A percentile compares a stretch with the other conserved stretches of the same genome.
Evolutionary conservation across 768 basidiomycete species (phyloP).

Genomic region (Pleurotus citrinopileatus): DNA sequence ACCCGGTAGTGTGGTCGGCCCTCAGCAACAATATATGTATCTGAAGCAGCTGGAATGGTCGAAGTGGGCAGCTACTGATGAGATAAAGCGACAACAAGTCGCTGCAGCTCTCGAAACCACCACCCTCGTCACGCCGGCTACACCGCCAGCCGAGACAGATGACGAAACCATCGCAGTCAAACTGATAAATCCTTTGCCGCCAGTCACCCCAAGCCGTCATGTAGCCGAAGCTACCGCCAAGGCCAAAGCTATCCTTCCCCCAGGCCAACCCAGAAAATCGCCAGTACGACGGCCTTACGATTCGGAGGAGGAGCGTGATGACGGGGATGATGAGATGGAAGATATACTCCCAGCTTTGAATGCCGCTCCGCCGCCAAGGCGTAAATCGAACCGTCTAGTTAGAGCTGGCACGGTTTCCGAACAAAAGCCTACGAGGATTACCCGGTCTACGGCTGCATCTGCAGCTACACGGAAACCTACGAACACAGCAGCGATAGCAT

Average conservation of each 20-base stretch:
- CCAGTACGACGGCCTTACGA: conserved; percentile 71
- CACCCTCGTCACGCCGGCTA: conserved; percentile 66
- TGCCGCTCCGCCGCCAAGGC: conserved; percentile 39
- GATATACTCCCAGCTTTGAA: conserved; percentile 67
- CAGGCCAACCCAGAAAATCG: conserved; percentile 86
- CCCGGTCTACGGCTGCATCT: conserved; percentile 63
- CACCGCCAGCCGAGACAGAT: conserved; percentile 76
- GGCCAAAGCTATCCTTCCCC: conserved; percentile 70
- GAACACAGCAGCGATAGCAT: conserved; percentile 32
- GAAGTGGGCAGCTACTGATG: conserved; percentile 89
- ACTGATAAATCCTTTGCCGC: conserved; percentile 43
- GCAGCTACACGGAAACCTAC: conserved; percentile 54
- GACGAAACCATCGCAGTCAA: conserved; percentile 41
- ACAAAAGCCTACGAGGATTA: conserved; percentile 70
- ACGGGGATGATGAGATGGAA: conserved; percentile 61
- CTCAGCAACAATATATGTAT: conserved; percentile 94
- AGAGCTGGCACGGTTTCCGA: conserved; percentile 62
- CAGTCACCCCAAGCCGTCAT: conserved; percentile 81
- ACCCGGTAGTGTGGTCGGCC: conserved; percentile 90
- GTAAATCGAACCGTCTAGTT: conserved; percentile 36
- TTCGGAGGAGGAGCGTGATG: conserved; percentile 33
- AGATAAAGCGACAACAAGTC: conserved; percentile 53
- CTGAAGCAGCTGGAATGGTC: conserved; percentile 92
- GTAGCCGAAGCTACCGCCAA: conserved; percentile 67
- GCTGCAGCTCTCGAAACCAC: conserved; percentile 33